Evolutionary conservation across 768 basidiomycete genomes (phyloP).

Genomic region (Calocera viscosa): DNA sequence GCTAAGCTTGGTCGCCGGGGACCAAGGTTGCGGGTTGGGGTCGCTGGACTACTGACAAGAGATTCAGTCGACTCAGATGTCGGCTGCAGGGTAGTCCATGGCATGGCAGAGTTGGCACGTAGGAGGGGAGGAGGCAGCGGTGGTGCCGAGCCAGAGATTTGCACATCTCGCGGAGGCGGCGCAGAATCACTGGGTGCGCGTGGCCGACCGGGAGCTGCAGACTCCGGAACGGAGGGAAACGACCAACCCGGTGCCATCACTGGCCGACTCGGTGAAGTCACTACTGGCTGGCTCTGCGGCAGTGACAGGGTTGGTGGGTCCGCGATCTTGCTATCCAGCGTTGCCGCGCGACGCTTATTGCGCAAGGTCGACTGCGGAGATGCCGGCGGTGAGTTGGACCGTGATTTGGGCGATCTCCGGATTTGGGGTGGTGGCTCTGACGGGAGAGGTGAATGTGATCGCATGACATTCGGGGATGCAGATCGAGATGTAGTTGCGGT

Average conservation of each 20-base stretch:
- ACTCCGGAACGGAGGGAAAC: background rate
- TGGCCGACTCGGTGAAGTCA: background rate
- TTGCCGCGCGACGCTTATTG: slow-evolving; percentile 9
- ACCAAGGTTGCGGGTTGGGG: background rate
- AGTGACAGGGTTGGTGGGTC: slow-evolving; percentile 16
- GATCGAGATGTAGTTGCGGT: background rate
- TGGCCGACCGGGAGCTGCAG: background rate
- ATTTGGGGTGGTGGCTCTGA: background rate
- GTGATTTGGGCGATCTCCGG: background rate
- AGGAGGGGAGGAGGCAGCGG: background rate
- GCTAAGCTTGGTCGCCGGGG: background rate
- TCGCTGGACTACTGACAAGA: background rate
- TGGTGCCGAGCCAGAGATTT: background rate
- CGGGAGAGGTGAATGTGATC: background rate
- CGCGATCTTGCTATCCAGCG: slow-evolving; percentile 5
- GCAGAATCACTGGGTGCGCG: background rate
- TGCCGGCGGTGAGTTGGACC: background rate
- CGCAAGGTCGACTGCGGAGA: background rate
- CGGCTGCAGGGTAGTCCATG: background rate
- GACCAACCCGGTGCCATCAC: background rate
- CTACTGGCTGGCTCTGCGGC: slow-evolving; percentile 1
- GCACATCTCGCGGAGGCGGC: background rate
- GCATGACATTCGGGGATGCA: background rate
- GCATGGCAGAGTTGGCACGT: background rate
- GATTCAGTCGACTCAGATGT: background rate